Evolutionary conservation across 345 rosid species (phyloP).

Genomic region (Ceriops tagal): DNA sequence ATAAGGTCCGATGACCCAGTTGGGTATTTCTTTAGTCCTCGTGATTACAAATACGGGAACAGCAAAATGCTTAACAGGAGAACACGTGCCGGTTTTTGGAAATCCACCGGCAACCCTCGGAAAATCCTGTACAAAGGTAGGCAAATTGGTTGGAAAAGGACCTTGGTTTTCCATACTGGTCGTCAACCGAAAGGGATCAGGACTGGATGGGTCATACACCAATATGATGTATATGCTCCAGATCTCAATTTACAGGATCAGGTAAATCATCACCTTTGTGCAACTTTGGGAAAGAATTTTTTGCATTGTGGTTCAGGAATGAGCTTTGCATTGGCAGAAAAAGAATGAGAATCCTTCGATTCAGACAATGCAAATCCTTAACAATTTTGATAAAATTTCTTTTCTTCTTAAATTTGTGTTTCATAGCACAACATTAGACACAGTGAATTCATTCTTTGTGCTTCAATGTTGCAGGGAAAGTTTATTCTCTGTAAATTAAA

Average conservation of each 20-base stretch:
- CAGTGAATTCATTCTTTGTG: constrained; percentile 2
- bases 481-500: constrained; percentile 32
- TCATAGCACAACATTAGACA: neutral
- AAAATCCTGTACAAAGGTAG: neutral
- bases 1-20: constrained; percentile 1
- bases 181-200: constrained; percentile 2
- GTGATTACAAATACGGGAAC: constrained; percentile 20
- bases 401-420: neutral
- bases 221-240: constrained; percentile 27
- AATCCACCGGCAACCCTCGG: constrained; percentile 39
- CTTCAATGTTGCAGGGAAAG: constrained; percentile 18
- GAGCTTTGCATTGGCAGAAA: no score
- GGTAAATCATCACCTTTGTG: neutral
- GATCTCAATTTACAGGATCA: constrained; percentile 10
- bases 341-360: no score
- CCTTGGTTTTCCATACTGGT: constrained; percentile 36
- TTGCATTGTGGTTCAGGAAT: no score
- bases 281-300: no score
- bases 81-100: constrained; percentile 49
- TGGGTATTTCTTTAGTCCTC: constrained; percentile 41
- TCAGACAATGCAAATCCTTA: no score
- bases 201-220: constrained; percentile 34
- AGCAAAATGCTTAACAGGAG: constrained; percentile 24
- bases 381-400: neutral
- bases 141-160: constrained; percentile 40